A percentile compares a stretch with the other conserved stretches of the same genome.
Conservation (phyloP, 495 filamentous ascomycete genomes). For the Podospora appendiculata region DNA sequence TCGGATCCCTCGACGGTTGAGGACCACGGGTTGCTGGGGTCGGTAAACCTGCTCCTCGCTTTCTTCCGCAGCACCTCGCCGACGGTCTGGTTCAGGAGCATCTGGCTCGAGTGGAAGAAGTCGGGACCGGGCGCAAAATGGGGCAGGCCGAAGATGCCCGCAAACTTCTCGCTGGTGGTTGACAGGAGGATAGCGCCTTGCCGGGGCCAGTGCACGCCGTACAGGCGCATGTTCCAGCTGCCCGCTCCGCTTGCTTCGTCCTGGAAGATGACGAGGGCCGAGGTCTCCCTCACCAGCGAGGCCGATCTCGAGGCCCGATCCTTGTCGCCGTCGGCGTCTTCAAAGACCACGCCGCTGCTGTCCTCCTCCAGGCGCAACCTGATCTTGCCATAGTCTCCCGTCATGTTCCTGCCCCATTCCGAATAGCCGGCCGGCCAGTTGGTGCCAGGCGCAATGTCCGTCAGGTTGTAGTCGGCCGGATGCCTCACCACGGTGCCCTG, state of each 20-base stretch:
- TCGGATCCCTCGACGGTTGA: constrained; percentile 50
- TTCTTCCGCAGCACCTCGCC: constrained; percentile 56
- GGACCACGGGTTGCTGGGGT: constrained; percentile 48
- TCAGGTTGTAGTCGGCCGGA: constrained; percentile 40
- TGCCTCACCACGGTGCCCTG: constrained; percentile 27
- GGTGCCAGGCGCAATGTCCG: constrained; percentile 33
- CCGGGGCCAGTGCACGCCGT: constrained; percentile 75
- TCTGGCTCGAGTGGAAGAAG: constrained; percentile 58
- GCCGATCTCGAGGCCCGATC: constrained; percentile 7
- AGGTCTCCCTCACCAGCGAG: constrained; percentile 47
- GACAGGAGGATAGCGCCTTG: constrained; percentile 70
- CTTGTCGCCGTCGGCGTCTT: constrained; percentile 11
- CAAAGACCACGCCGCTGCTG: constrained; percentile 37
- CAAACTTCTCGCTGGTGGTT: constrained; percentile 87
- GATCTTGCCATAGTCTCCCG: constrained; percentile 49
- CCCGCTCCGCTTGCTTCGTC: constrained; percentile 59
- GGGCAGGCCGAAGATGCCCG: constrained; percentile 79
- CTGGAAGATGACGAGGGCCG: constrained; percentile 58
- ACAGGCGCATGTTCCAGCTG: constrained; percentile 66
- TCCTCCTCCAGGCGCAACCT: constrained; percentile 44
- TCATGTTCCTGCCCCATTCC: constrained; percentile 62
- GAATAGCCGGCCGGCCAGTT: constrained; percentile 30
- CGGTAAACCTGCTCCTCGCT: constrained; percentile 37
- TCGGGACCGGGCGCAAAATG: constrained; percentile 64
- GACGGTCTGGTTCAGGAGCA: constrained; percentile 63